Percentiles rank a stretch among this genome's conserved stretches.
These are phyloP conservation scores for Trichophyton benhamiae DNA, from an alignment of 2,329 filamentous ascomycete species.

Conservation along the genomic window DNA sequence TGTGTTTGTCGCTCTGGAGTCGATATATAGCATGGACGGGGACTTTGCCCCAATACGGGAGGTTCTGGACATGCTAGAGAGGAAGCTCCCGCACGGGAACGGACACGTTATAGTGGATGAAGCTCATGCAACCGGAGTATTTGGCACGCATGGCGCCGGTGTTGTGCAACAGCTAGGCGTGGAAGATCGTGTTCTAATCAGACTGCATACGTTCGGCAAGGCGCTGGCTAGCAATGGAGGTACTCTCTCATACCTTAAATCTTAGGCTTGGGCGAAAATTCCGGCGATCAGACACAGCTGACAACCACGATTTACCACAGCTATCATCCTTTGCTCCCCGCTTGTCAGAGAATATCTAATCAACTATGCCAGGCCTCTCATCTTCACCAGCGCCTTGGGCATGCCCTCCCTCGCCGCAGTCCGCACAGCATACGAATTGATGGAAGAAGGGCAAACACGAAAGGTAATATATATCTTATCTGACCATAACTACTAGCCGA, in stretches of 20 bases:
- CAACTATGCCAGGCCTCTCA: slow-evolving; percentile 63
- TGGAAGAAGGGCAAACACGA: slow-evolving; percentile 41
- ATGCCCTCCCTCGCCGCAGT: slow-evolving; percentile 50
- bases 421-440: slow-evolving; percentile 44
- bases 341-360: slow-evolving; percentile 52
- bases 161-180: slow-evolving; percentile 40
- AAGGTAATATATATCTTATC: slow-evolving; percentile 22
- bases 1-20: slow-evolving; percentile 58
- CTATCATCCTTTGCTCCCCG: slow-evolving; percentile 50
- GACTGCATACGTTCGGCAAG: slow-evolving; percentile 44
- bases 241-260: slow-evolving; percentile 28
- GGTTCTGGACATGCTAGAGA: slow-evolving; percentile 47
- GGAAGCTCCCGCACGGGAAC: slow-evolving; percentile 45
- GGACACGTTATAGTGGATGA: slow-evolving; percentile 46
- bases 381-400: slow-evolving; percentile 60
- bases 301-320: slow-evolving; percentile 23
- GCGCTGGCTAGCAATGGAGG: slow-evolving; percentile 53
- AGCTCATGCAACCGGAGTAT: slow-evolving; percentile 42
- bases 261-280: not conserved
- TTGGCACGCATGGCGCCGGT: slow-evolving; percentile 39
- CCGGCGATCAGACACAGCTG: slow-evolving; percentile 8
- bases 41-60: slow-evolving; percentile 53
- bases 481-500: not conserved
- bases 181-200: slow-evolving; percentile 38
- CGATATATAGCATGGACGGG: slow-evolving; percentile 74